These are phyloP conservation scores for Trichaptum fuscoviolaceum DNA, from an alignment of 768 basidiomycete genomes.

Conservation along the genomic window DNA sequence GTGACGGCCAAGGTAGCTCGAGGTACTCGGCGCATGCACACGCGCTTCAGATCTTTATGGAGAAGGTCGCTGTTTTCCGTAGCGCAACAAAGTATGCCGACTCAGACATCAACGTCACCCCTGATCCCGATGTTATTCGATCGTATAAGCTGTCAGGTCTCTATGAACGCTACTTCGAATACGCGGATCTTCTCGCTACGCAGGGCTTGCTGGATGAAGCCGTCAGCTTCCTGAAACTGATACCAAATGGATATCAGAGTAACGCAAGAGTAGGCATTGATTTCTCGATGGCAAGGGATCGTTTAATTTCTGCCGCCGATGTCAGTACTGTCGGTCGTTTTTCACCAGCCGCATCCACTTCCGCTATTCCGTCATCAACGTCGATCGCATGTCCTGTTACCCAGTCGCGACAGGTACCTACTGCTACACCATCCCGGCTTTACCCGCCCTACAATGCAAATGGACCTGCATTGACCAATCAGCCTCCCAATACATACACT, in stretches of 20 bases:
- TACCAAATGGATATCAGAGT: conserved; percentile 74
- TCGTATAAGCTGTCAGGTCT: conserved; percentile 79
- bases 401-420: conserved; percentile 3
- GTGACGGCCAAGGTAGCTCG: conserved; percentile 40
- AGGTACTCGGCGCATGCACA: conserved; percentile 76
- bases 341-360: conserved; percentile 20
- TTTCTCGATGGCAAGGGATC: conserved; percentile 39
- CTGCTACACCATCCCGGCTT: conserved; percentile 2
- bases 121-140: conserved; percentile 42
- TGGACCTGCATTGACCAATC: conserved; percentile 4
- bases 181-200: conserved; percentile 84
- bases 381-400: conserved; percentile 11
- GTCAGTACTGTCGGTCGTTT: conserved; percentile 10
- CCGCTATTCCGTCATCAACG: conserved; percentile 15
- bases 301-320: conserved; percentile 38
- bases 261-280: conserved; percentile 36
- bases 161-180: conserved; percentile 94
- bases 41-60: conserved; percentile 89
- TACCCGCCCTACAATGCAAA: conserved; percentile 2
- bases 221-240: conserved; percentile 69
- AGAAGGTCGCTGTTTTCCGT: conserved; percentile 95
- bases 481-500: conserved; percentile 2
- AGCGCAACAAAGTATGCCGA: conserved; percentile 79
- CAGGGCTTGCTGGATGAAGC: conserved; percentile 90
- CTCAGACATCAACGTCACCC: conserved; percentile 49